These are phyloP conservation scores for Leccinum insolens DNA, from an alignment of 1,284 basidiomycete species.

Conservation along the genomic window DNA sequence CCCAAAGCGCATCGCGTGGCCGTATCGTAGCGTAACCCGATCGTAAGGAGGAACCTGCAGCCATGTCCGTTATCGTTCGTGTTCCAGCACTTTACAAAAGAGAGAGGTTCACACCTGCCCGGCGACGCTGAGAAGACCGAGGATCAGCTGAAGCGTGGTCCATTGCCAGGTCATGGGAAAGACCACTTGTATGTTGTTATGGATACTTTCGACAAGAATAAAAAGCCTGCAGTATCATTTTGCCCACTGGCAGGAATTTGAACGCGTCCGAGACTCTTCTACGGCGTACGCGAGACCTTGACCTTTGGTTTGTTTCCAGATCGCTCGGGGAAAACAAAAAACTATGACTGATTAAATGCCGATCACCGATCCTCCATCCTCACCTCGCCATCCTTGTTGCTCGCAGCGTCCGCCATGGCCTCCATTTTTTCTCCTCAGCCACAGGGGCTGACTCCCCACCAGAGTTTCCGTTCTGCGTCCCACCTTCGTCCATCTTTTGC, in stretches of 20 bases:
- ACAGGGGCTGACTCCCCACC: constrained; percentile 13
- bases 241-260: neutral
- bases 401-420: constrained; percentile 6
- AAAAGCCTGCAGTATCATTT: neutral
- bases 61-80: neutral
- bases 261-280: too few species aligned
- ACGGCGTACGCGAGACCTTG: too few species aligned
- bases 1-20: constrained; percentile 22
- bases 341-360: neutral
- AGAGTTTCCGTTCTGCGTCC: constrained; percentile 18
- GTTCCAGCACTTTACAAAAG: neutral
- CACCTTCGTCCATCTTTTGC: too few species aligned
- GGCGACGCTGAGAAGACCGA: constrained; percentile 49
- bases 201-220: neutral
- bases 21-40: constrained; percentile 31
- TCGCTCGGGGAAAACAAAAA: neutral
- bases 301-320: neutral
- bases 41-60: constrained; percentile 9
- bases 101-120: constrained; percentile 40
- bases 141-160: constrained; percentile 37
- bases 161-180: constrained; percentile 43
- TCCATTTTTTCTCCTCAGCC: constrained; percentile 23
- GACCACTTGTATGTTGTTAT: constrained; percentile 26
- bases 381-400: constrained; percentile 43
- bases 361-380: constrained; percentile 53